These are phyloP conservation scores for Oryza glumipatula DNA, from an alignment of 176 grass and related monocot species.

Conservation along the genomic window DNA sequence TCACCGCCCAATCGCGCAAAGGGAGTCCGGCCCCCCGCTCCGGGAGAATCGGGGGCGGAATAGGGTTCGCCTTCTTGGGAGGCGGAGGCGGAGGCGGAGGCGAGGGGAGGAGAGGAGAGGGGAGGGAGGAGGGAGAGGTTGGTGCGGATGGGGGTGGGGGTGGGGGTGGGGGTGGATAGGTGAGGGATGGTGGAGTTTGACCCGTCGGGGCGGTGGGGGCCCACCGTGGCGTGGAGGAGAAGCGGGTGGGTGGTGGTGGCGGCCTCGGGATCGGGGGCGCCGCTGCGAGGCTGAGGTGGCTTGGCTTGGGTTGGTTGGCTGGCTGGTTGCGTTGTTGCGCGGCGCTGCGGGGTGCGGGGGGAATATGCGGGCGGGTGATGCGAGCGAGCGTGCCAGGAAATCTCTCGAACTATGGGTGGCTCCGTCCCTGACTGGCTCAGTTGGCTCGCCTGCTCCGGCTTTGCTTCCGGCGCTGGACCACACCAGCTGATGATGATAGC, in stretches of 20 bases:
- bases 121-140: neutral
- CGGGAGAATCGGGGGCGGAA: neutral
- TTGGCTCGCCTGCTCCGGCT: neutral
- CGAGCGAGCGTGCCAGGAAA: neutral
- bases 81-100: neutral
- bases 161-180: slow-evolving; percentile 26
- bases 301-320: no score
- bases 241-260: slow-evolving; percentile 12
- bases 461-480: neutral
- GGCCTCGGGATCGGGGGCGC: slow-evolving; percentile 31
- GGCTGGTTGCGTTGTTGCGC: no score
- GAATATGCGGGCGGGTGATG: slow-evolving; percentile 22
- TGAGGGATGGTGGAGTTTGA: slow-evolving; percentile 54
- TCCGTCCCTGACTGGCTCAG: neutral
- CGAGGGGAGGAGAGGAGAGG: neutral
- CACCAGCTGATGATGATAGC: neutral
- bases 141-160: slow-evolving; percentile 1
- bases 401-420: neutral
- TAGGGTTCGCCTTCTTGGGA: neutral
- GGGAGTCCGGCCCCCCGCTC: neutral
- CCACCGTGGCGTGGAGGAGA: slow-evolving; percentile 34
- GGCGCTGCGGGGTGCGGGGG: neutral
- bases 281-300: no score
- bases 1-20: neutral
- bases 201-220: slow-evolving; percentile 43